Conservation (phyloP, 257 asterid genomes). For the Ilex asprella region DNA sequence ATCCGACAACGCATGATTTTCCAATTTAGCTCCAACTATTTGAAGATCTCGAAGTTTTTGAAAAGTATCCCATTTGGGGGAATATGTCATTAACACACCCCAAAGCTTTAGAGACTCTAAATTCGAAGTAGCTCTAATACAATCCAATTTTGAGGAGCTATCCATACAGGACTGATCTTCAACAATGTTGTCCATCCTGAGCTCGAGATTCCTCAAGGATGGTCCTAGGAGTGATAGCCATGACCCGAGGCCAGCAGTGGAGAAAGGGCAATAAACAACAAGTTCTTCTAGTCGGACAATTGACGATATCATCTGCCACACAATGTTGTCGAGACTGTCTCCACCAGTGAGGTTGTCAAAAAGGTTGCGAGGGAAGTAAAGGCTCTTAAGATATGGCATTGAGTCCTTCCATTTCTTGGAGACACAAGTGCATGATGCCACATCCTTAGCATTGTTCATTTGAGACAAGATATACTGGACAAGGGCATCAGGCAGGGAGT, state of each 20-base stretch:
- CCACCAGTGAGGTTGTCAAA: slow-evolving; percentile 54
- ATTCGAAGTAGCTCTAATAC: slow-evolving; percentile 56
- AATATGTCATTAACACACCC: slow-evolving; percentile 71
- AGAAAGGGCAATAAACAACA: slow-evolving; percentile 79
- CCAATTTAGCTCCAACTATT: slow-evolving; percentile 87
- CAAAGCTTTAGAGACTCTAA: slow-evolving; percentile 86
- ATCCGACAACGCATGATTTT: slow-evolving; percentile 47
- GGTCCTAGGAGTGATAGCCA: slow-evolving; percentile 60
- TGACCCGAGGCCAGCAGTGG: slow-evolving; percentile 51
- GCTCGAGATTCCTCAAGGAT: slow-evolving; percentile 65
- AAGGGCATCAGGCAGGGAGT: slow-evolving; percentile 72
- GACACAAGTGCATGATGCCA: slow-evolving; percentile 72
- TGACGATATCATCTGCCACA: slow-evolving; percentile 48
- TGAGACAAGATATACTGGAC: slow-evolving; percentile 62
- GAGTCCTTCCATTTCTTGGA: slow-evolving; percentile 92
- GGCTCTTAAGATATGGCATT: slow-evolving; percentile 52
- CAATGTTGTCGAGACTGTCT: slow-evolving; percentile 50
- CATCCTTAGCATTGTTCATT: slow-evolving; percentile 69
- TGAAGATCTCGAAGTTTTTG: slow-evolving; percentile 69
- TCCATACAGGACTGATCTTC: slow-evolving; percentile 34
- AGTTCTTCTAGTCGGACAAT: slow-evolving; percentile 57
- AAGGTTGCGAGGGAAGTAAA: slow-evolving; percentile 70
- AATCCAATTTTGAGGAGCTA: slow-evolving; percentile 64
- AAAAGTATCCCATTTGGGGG: slow-evolving; percentile 83
- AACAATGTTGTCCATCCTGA: slow-evolving; percentile 70